These are phyloP conservation scores for Podospora anserina DNA, from an alignment of 495 filamentous ascomycete genomes.

Conservation along the genomic window DNA sequence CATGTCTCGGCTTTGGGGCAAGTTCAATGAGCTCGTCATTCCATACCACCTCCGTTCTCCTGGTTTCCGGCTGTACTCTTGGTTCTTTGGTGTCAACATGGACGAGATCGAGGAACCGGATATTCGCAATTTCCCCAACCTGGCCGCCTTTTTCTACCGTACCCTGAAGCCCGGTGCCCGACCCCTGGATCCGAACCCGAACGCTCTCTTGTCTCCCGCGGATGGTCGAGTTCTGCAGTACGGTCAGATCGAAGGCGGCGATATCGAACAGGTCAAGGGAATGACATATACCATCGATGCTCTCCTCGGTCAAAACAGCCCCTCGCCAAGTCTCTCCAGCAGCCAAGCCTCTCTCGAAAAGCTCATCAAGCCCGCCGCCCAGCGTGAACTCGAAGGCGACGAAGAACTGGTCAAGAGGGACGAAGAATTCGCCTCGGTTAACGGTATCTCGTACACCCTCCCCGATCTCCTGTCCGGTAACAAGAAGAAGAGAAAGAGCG, in stretches of 20 bases:
- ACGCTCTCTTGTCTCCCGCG: slow-evolving; percentile 77
- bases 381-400: slow-evolving; percentile 36
- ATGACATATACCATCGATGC: slow-evolving; percentile 97
- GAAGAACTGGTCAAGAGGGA: slow-evolving; percentile 69
- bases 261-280: slow-evolving; percentile 98
- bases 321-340: slow-evolving; percentile 41
- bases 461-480: slow-evolving; percentile 83
- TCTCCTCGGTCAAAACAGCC: slow-evolving; percentile 66
- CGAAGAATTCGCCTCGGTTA: slow-evolving; percentile 91
- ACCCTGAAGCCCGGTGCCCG: slow-evolving; percentile 83
- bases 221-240: slow-evolving; percentile 91
- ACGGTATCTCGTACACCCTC: slow-evolving; percentile 94
- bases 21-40: slow-evolving; percentile 88
- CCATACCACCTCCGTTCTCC: slow-evolving; percentile 87
- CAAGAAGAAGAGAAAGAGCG: slow-evolving; percentile 30
- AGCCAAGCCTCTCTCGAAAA: slow-evolving; percentile 23
- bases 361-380: slow-evolving; percentile 9
- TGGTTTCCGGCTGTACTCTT: slow-evolving; percentile 93
- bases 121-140: slow-evolving; percentile 83
- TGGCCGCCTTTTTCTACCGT: slow-evolving; percentile 97
- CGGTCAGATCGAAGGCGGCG: slow-evolving; percentile 82
- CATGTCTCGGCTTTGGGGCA: slow-evolving; percentile 87
- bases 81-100: slow-evolving; percentile 89
- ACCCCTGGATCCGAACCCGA: slow-evolving; percentile 77
- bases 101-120: slow-evolving; percentile 84